Evolutionary conservation across 2,329 filamentous ascomycete species (phyloP).

Genomic region (Mycogone perniciosa): DNA sequence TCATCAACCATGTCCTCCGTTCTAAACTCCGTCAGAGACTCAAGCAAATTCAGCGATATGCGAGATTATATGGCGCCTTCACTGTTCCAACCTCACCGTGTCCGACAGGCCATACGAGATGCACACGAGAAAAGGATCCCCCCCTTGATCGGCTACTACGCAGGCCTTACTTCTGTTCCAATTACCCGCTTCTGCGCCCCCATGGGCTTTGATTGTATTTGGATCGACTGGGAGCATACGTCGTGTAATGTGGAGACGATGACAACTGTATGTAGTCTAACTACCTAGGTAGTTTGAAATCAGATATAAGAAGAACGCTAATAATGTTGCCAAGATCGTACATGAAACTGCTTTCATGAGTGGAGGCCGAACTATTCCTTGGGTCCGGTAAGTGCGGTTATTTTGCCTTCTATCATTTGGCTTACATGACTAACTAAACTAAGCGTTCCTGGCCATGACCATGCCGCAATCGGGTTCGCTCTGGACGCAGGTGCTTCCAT

Average conservation of each 20-base stretch:
- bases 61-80: conserved; percentile 36
- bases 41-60: conserved; percentile 27
- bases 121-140: conserved; percentile 40
- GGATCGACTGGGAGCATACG: conserved; percentile 44
- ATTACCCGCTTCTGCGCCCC: conserved; percentile 36
- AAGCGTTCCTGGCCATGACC: conserved; percentile 40
- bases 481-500: conserved; percentile 44
- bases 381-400: conserved; percentile 21
- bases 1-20: no score
- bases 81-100: conserved; percentile 40
- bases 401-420: no score
- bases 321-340: conserved; percentile 19
- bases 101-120: conserved; percentile 39
- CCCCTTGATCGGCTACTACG: conserved; percentile 37
- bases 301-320: no score
- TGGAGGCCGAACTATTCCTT: conserved; percentile 38
- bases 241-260: conserved; percentile 43
- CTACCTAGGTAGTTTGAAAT: no score
- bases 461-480: conserved; percentile 40
- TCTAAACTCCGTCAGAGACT: no score
- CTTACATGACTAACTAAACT: no score
- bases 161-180: conserved; percentile 33
- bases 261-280: conserved; percentile 30
- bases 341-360: conserved; percentile 42
- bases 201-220: conserved; percentile 37